Base-by-base conservation (phyloP, 148 eudicot species). In the Vaccinium macrocarpon region DNA sequence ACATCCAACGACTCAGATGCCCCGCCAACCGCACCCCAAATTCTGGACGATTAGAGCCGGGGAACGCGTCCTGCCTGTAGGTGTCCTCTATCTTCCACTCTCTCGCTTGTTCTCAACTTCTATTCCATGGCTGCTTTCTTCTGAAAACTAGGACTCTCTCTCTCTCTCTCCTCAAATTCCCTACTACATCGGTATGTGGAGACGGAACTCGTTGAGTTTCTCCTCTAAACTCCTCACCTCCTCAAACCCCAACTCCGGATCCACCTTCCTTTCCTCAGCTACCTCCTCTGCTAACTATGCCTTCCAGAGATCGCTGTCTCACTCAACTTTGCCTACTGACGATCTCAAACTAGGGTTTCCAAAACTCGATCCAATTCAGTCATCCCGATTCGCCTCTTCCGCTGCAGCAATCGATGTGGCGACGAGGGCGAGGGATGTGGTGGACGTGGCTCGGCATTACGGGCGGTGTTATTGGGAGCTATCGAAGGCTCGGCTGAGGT, bases 401-500 rank as follows among this genome's bases (percentile, higher is more conserved):
- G 81, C 86, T 1, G 83, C 85, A 32, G 62, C 83, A 10, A 64
- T 81, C 8, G 84, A 84, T 64, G 68, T 85, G 29, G 25, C 71
- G 68, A n/a, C 82, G n/a, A 87, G 82, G 86, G 84, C 79, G 21
- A 90, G 87, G 76, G 91, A 95, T 79, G 86, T 88, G 57, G 83
- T 88, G 32, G 94, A 89, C 6, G 70, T 85, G 73, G 84, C 89
- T 49, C 88, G 91, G 56, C 93, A 90, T 74, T 96, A 92, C 66
- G 93, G 98, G 1, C 89, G 87, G 57, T 96, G 98, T 87, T 96
- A 96, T 86, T 94, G 91, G 92, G 98, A 96, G 87, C 95, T 96
- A 25, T 96, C 98, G 12, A 96, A 96, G 86, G 98, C 97, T 79
- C 91, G 91, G n/a, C 89, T 96, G 53, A 96, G 98, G 98, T 96